phyloP scores from a whole-genome alignment of 1,284 basidiomycete species.

The Ustilago nuda region DNA sequence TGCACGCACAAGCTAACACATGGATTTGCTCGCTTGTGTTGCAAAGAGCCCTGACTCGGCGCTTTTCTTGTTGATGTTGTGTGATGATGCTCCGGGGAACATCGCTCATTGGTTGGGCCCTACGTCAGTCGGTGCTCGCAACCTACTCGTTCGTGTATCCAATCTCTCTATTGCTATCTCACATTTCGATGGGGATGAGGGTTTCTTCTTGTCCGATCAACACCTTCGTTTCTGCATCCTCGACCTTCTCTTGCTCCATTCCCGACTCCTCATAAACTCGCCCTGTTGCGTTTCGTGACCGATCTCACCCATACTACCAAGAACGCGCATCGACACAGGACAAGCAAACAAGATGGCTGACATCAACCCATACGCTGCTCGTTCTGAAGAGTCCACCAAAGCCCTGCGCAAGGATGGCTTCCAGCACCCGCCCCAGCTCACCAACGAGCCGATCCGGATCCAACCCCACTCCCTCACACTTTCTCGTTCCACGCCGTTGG shows the following conservation, averaged over 20 bases:
- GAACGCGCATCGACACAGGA: not conserved
- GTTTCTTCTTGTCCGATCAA: not conserved
- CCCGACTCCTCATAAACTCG: not conserved
- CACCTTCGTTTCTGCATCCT: not conserved
- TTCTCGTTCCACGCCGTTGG: slow-evolving; percentile 24
- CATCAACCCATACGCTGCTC: slow-evolving; percentile 37
- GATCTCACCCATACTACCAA: not conserved
- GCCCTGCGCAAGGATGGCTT: slow-evolving; percentile 13
- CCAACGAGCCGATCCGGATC: slow-evolving; percentile 26
- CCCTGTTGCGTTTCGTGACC: not conserved
- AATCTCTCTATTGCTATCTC: not conserved
- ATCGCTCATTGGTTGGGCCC: not conserved
- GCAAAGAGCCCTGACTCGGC: slow-evolving; percentile 3
- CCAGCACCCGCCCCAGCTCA: slow-evolving; percentile 23
- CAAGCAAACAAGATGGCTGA: slow-evolving; percentile 25
- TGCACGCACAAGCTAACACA: not conserved
- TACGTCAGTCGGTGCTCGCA: slow-evolving; percentile 17
- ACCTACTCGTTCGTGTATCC: not conserved
- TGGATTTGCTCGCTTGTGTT: slow-evolving; percentile 1
- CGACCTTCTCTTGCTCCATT: not conserved
- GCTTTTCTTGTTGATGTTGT: not conserved
- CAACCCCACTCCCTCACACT: slow-evolving; percentile 34
- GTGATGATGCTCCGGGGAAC: too few species aligned
- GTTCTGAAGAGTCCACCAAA: slow-evolving; percentile 7
- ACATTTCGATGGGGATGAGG: not conserved